A percentile compares a stretch with the other conserved stretches of the same genome.
phyloP scores from a whole-genome alignment of 2,329 filamentous ascomycete species.

The Neobulgaria alba region DNA sequence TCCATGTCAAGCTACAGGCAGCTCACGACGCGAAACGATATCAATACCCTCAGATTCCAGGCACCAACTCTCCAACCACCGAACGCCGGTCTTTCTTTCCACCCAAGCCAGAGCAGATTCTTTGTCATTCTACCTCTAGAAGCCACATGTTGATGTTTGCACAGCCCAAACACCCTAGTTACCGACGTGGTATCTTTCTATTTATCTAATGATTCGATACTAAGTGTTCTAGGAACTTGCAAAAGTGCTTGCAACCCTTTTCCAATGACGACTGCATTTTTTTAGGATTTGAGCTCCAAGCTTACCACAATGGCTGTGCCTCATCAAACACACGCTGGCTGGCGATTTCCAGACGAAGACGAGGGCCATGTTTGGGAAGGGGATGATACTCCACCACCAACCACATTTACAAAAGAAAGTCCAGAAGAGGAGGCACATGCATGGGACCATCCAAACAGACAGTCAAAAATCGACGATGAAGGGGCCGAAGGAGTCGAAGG shows the following conservation, averaged over 20 bases:
- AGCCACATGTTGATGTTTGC: not conserved
- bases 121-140: constrained; percentile 6
- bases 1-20: constrained; percentile 20
- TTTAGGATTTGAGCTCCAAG: constrained; percentile 10
- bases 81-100: not conserved
- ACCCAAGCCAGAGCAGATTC: constrained; percentile 2
- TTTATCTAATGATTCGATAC: constrained; percentile 14
- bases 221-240: constrained; percentile 11
- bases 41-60: constrained; percentile 2
- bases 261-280: constrained; percentile 15
- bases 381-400: not conserved
- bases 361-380: too few species aligned
- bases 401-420: constrained; percentile 9
- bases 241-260: constrained; percentile 5
- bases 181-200: constrained; percentile 7
- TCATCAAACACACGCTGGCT: constrained; percentile 11
- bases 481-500: too few species aligned
- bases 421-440: constrained; percentile 6
- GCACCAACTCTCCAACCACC: not conserved
- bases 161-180: too few species aligned
- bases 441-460: too few species aligned
- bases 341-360: constrained; percentile 4
- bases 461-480: too few species aligned
- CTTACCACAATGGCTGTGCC: constrained; percentile 15
- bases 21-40: constrained; percentile 18